These are phyloP conservation scores for Hypocreales sp. DNA, from an alignment of 2,329 filamentous ascomycete species.

Conservation along the genomic window DNA sequence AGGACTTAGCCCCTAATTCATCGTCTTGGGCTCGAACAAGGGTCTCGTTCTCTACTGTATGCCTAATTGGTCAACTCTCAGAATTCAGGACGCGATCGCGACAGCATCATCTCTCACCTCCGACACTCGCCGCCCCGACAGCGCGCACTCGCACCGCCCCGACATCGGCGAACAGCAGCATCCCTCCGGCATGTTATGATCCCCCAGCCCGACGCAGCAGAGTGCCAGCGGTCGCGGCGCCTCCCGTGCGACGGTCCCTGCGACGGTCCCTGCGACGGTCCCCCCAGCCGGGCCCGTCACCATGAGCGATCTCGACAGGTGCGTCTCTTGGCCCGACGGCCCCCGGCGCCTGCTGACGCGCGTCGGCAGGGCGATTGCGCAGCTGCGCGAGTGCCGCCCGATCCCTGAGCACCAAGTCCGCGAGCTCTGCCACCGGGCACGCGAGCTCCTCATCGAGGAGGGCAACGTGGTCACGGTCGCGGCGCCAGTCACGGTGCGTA, in stretches of 20 bases:
- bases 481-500: constrained; percentile 73
- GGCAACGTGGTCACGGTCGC: constrained; percentile 93
- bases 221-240: constrained; percentile 8
- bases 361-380: constrained; percentile 65
- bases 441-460: constrained; percentile 92
- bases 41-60: too few species aligned
- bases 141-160: too few species aligned
- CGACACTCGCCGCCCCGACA: too few species aligned
- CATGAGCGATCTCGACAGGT: constrained; percentile 96
- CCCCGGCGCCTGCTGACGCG: constrained; percentile 2
- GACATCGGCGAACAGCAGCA: too few species aligned
- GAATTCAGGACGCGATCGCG: background rate
- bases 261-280: too few species aligned
- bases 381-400: constrained; percentile 86
- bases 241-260: constrained; percentile 6
- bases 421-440: constrained; percentile 92
- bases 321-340: constrained; percentile 11
- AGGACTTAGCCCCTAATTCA: too few species aligned
- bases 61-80: too few species aligned
- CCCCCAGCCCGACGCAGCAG: constrained; percentile 2
- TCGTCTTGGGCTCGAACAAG: too few species aligned
- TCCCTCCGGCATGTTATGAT: constrained; percentile 15
- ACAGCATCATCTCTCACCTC: too few species aligned
- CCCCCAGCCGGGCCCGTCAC: constrained; percentile 7
- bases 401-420: constrained; percentile 93